Evolutionary conservation across 129 eudicot species (phyloP), one percentile per base, ranked within the genome.

Genomic region (Arctium lappa): DNA sequence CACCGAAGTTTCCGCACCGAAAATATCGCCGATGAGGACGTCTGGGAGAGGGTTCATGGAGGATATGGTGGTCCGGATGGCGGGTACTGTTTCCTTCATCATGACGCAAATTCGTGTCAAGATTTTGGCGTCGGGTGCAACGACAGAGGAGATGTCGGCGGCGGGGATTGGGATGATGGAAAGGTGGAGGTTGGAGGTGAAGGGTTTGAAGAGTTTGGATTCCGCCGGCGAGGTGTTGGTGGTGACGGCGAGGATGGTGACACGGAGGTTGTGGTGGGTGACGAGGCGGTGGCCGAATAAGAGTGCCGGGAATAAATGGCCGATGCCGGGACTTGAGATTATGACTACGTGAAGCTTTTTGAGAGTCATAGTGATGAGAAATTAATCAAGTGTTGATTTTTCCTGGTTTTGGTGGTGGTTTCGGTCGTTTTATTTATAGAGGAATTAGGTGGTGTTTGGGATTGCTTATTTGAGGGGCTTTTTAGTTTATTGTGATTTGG

Each of bases 251-350:
- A 91, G 75, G 77, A 91, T 53, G 77, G 94, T 91, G 83, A 83
- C 90, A 10, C 10, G 70, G 85, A 80, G 76, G 86, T 78, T 37
- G 83, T 88, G 89, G 74, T 13, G 34, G 84, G 81, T 66, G 83
- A 75, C 88, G 8, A 91, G 91, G 79, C 85, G 83, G 75, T 82
- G 78, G 65, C 32, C 85, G 38, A 91, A 86, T 66, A 76, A 71
- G 1, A 88, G 74, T 37, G 68, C 81, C 5, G 94, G 92, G 76
- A 81, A 16, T 68, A 86, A 73, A 69, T 90, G 94, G 76, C 93
- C 93, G 32, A 80, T 73, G 76, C 93, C 93, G 22, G 91, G 91
- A 80, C 88, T 88, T 7, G 91, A 38, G 46, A 90, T 56, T 0
- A 90, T 36, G 5, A 85, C 88, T 12, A 86, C 31, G 31, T 86